Evolutionary conservation across 176 grass and related monocot genomes (phyloP).

Genomic region (Rhynchospora breviuscula): DNA sequence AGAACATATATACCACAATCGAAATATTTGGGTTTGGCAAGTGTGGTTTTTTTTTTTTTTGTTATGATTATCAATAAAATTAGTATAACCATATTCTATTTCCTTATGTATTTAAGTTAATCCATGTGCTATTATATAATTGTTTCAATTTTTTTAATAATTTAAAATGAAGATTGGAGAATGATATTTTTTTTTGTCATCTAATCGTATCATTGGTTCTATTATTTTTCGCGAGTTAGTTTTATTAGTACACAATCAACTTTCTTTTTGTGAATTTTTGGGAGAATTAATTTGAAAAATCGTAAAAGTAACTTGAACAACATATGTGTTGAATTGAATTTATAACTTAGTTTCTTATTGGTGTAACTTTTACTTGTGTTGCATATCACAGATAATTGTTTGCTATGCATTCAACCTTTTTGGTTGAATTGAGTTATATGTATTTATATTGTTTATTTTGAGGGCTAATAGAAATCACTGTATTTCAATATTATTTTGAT

Average conservation of each 20-base stretch:
- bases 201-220: neutral
- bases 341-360: neutral
- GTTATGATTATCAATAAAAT: neutral
- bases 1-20: neutral
- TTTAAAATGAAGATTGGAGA: too few relatives aligned
- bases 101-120: neutral
- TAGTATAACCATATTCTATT: neutral
- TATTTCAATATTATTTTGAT: neutral
- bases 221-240: too few relatives aligned
- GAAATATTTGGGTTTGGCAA: neutral
- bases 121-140: neutral
- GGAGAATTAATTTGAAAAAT: neutral
- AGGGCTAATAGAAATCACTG: neutral
- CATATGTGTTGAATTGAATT: neutral
- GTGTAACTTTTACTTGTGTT: neutral
- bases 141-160: neutral
- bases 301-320: neutral
- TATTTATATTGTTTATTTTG: neutral
- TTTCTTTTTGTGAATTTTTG: neutral
- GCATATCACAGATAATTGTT: neutral
- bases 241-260: neutral
- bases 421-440: neutral
- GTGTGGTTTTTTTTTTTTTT: neutral
- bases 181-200: neutral
- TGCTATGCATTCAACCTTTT: neutral